Conservation (phyloP, 2,329 filamentous ascomycete species). For the Fusarium protoensiforme region DNA sequence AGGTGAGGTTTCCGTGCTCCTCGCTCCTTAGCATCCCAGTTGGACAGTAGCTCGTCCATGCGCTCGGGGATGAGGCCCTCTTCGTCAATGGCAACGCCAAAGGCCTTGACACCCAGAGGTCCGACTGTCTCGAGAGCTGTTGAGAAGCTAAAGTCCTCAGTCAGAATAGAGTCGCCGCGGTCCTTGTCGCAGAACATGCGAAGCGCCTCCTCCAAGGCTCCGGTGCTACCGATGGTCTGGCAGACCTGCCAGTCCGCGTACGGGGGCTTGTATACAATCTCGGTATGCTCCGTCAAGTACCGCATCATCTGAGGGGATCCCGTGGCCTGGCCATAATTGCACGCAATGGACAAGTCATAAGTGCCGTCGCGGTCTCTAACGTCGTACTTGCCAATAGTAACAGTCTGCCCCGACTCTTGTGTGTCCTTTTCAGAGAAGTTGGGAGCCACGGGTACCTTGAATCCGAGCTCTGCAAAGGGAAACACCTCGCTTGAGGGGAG, state of each 20-base stretch:
- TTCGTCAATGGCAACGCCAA: conserved; percentile 63
- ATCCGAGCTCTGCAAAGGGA: conserved; percentile 81
- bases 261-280: conserved; percentile 86
- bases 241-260: conserved; percentile 92
- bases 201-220: conserved; percentile 83
- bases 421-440: conserved; percentile 78
- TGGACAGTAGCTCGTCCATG: conserved; percentile 62
- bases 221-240: conserved; percentile 87
- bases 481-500: conserved; percentile 91
- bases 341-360: conserved; percentile 84
- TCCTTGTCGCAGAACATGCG: conserved; percentile 80
- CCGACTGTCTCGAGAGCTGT: conserved; percentile 71
- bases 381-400: conserved; percentile 87
- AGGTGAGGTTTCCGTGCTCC: conserved; percentile 64
- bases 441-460: conserved; percentile 78
- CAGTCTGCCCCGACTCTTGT: conserved; percentile 65
- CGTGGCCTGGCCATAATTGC: conserved; percentile 92
- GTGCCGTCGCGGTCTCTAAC: conserved; percentile 65
- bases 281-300: conserved; percentile 94
- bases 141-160: conserved; percentile 92
- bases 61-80: conserved; percentile 63
- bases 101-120: conserved; percentile 63
- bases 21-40: conserved; percentile 60
- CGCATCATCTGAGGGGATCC: conserved; percentile 89
- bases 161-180: conserved; percentile 81